Evolutionary conservation across 2,329 filamentous ascomycete genomes (phyloP).

Genomic region (Epichloe gansuensis): DNA sequence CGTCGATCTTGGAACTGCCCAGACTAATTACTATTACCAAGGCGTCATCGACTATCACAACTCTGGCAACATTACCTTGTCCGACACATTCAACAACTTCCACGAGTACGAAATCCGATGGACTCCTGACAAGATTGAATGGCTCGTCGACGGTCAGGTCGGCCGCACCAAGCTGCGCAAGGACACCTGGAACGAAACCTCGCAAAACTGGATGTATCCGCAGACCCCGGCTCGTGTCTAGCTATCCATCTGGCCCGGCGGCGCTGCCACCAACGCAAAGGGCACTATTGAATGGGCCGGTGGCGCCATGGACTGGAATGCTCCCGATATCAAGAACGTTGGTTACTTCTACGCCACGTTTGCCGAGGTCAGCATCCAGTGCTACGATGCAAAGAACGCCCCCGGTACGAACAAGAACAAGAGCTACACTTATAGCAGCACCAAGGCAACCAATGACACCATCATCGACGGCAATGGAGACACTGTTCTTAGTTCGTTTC

Average conservation of each 20-base stretch:
- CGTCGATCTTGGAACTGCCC: slow-evolving; percentile 58
- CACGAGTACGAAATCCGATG: slow-evolving; percentile 92
- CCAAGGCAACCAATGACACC: slow-evolving; percentile 57
- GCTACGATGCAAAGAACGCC: slow-evolving; percentile 52
- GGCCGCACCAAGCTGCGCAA: slow-evolving; percentile 61
- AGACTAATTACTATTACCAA: slow-evolving; percentile 97
- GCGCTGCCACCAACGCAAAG: slow-evolving; percentile 60
- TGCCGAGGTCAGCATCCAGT: slow-evolving; percentile 65
- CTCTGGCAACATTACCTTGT: slow-evolving; percentile 53
- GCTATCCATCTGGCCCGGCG: slow-evolving; percentile 92
- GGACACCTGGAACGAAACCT: slow-evolving; percentile 76
- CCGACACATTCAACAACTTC: slow-evolving; percentile 61
- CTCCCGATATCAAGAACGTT: slow-evolving; percentile 62
- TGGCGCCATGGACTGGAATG: slow-evolving; percentile 73
- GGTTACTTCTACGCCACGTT: slow-evolving; percentile 85
- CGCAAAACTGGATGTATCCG: slow-evolving; percentile 73
- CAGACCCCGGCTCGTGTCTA: slow-evolving; percentile 86
- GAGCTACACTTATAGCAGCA: slow-evolving; percentile 64
- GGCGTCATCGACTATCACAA: slow-evolving; percentile 79
- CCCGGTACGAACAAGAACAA: slow-evolving; percentile 57
- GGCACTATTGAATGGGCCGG: slow-evolving; percentile 90
- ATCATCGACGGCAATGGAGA: slow-evolving; percentile 61
- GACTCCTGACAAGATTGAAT: slow-evolving; percentile 74
- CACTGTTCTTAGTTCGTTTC: slow-evolving; percentile 66
- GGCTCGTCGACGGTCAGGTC: slow-evolving; percentile 72